A percentile compares a stretch with the other conserved stretches of the same genome.
phyloP scores from a whole-genome alignment of 352 stramenopile genomes.

The Globisporangium canariense region DNA sequence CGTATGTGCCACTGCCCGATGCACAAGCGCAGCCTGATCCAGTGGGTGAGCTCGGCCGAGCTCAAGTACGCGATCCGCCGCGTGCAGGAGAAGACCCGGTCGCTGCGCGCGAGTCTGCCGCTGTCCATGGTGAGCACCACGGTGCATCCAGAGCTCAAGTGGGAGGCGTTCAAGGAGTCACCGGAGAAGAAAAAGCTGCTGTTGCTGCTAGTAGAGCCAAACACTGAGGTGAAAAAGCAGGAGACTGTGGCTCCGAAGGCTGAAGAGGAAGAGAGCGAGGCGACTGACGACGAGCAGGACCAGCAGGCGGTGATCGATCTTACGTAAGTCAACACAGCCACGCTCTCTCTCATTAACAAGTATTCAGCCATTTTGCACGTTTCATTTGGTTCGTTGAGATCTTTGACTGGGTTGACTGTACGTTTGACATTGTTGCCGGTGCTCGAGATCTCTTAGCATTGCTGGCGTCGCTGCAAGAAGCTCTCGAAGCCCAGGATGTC shows the following conservation, averaged over 20 bases:
- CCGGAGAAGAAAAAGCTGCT: not conserved
- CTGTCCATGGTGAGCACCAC: slow-evolving; percentile 6
- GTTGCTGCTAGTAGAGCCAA: not conserved
- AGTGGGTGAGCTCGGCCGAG: slow-evolving; percentile 62
- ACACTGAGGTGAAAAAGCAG: slow-evolving; percentile 2
- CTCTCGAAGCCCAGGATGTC: slow-evolving; percentile 64
- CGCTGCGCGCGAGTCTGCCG: slow-evolving; percentile 18
- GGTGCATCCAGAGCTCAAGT: slow-evolving; percentile 6
- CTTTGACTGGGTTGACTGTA: not conserved
- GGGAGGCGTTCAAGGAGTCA: slow-evolving; percentile 2
- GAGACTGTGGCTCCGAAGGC: not conserved
- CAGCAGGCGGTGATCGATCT: slow-evolving; percentile 2
- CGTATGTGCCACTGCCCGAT: slow-evolving; percentile 64
- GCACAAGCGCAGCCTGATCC: slow-evolving; percentile 49
- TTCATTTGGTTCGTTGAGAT: not conserved
- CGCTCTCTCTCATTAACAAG: not conserved
- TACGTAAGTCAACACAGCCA: not conserved
- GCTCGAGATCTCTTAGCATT: not conserved
- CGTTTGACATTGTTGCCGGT: not conserved
- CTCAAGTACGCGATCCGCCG: slow-evolving; percentile 68
- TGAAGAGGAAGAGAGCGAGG: not conserved
- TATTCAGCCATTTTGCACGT: slow-evolving; percentile 10
- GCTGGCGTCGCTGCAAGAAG: slow-evolving; percentile 33
- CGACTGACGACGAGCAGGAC: not conserved
- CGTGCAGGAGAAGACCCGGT: slow-evolving; percentile 62